Conservation (phyloP, 1,284 basidiomycete species). For the Ustilago lituana region DNA sequence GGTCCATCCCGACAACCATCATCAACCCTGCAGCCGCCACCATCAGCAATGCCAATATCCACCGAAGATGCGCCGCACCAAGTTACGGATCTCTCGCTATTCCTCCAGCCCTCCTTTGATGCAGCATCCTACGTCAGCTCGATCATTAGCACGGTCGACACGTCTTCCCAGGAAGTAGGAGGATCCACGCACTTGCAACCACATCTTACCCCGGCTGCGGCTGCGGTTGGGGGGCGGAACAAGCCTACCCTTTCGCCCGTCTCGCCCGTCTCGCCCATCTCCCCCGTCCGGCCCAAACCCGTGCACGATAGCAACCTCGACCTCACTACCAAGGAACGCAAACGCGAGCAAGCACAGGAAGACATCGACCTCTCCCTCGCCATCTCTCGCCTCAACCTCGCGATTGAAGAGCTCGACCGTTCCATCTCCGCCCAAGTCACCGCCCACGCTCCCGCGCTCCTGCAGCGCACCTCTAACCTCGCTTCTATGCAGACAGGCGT, state of each 20-base stretch:
- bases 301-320: not conserved
- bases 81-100: constrained; percentile 24
- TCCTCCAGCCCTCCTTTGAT: constrained; percentile 39
- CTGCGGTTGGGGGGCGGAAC: too few species aligned
- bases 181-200: too few species aligned
- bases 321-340: constrained; percentile 1
- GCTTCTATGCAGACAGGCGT: constrained; percentile 19
- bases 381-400: constrained; percentile 47
- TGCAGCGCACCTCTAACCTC: constrained; percentile 14
- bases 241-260: not conserved
- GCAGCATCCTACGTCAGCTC: constrained; percentile 19
- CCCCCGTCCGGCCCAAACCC: not conserved
- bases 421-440: constrained; percentile 35
- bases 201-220: too few species aligned
- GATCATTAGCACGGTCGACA: constrained; percentile 14
- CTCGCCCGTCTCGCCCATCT: constrained; percentile 9
- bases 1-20: too few species aligned
- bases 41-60: not conserved
- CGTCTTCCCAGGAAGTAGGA: too few species aligned
- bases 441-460: constrained; percentile 20
- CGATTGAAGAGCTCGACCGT: constrained; percentile 46
- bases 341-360: constrained; percentile 21
- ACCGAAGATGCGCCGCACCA: not conserved
- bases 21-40: too few species aligned
- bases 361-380: constrained; percentile 47